Evolutionary conservation across 1,284 basidiomycete genomes (phyloP).

Genomic region (Ceratobasidium sp.): DNA sequence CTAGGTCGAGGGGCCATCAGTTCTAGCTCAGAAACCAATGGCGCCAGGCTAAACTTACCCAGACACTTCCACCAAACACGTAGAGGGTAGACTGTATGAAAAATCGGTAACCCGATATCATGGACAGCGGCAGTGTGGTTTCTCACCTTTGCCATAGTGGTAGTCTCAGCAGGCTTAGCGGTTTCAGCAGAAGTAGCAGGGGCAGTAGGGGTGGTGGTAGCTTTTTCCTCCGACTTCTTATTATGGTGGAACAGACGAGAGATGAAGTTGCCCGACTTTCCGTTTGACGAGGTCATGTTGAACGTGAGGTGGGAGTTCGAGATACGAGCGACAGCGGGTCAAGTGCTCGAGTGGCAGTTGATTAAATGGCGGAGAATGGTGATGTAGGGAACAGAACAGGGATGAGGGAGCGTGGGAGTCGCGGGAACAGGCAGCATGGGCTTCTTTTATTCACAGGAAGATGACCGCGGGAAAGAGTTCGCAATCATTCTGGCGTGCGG

Average conservation of each 20-base stretch:
- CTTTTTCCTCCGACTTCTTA: conserved; percentile 39
- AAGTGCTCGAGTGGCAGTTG: conserved; percentile 12
- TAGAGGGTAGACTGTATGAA: conserved; percentile 58
- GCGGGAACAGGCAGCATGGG: neutral
- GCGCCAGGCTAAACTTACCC: neutral
- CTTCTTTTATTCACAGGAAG: conserved; percentile 28
- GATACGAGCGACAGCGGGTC: neutral
- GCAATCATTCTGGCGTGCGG: neutral
- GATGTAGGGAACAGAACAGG: conserved; percentile 1
- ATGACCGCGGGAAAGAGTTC: conserved; percentile 5
- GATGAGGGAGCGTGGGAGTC: conserved; percentile 23
- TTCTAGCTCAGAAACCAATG: neutral
- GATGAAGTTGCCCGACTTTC: conserved; percentile 34
- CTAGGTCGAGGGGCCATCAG: conserved; percentile 57
- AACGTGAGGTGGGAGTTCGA: conserved; percentile 2
- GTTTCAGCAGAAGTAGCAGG: neutral
- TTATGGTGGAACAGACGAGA: conserved; percentile 35
- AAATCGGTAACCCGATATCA: neutral
- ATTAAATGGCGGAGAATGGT: conserved; percentile 12
- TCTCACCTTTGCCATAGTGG: neutral
- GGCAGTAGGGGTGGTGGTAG: conserved; percentile 2
- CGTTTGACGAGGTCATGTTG: conserved; percentile 29
- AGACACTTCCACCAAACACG: conserved; percentile 57
- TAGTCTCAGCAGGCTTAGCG: neutral
- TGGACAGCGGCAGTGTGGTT: neutral